Percentiles rank a stretch among this genome's conserved stretches.
Evolutionary conservation across 768 basidiomycete species (phyloP).

Genomic region (Tylopilus sp.): DNA sequence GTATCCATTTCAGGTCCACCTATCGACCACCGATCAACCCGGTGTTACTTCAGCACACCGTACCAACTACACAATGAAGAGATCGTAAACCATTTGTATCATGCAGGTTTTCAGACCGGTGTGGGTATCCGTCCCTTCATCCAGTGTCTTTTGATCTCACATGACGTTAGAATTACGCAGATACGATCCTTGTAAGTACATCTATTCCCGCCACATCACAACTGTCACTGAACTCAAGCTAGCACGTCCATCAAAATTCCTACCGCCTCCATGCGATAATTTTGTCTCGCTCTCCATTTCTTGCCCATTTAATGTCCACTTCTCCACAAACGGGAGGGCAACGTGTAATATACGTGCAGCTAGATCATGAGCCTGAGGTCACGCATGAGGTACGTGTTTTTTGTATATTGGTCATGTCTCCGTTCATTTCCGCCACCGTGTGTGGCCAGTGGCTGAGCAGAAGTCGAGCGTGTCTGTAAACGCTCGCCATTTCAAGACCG

Average conservation of each 20-base stretch:
- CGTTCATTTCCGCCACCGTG: constrained; percentile 32
- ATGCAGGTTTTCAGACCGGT: constrained; percentile 77
- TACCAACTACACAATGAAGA: constrained; percentile 71
- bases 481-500: constrained; percentile 15
- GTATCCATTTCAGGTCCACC: constrained; percentile 25
- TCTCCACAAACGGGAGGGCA: constrained; percentile 64
- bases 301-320: constrained; percentile 85
- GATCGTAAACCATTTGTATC: constrained; percentile 75
- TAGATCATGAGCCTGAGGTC: constrained; percentile 78
- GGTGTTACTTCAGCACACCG: constrained; percentile 32
- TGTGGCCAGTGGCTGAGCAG: constrained; percentile 17
- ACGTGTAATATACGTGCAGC: constrained; percentile 67
- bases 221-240: constrained; percentile 12
- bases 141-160: constrained; percentile 10
- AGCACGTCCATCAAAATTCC: constrained; percentile 73
- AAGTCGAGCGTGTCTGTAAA: constrained; percentile 18
- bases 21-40: constrained; percentile 6
- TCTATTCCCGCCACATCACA: constrained; percentile 2
- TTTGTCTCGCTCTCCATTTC: constrained; percentile 81
- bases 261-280: constrained; percentile 84
- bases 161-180: constrained; percentile 67
- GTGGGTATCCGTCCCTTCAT: constrained; percentile 44
- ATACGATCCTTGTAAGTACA: constrained; percentile 67
- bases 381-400: constrained; percentile 69
- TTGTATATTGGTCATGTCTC: constrained; percentile 18